Percentiles rank a stretch among this genome's conserved stretches.
These are phyloP conservation scores for Pythium dissotocum DNA, from an alignment of 352 stramenopile genomes.

Conservation along the genomic window DNA sequence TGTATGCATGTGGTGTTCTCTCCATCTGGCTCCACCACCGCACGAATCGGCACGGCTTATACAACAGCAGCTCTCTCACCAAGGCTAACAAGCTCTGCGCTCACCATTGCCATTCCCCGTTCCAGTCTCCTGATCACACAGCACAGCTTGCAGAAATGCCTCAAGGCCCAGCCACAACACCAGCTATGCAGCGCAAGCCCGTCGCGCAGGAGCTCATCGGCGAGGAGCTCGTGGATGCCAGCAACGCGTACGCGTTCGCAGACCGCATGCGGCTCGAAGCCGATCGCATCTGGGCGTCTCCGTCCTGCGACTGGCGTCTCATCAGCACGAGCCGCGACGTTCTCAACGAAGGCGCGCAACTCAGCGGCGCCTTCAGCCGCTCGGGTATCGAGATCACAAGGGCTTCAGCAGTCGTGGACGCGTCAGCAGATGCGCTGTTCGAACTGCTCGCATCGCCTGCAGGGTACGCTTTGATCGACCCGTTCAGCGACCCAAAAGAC, in stretches of 20 bases:
- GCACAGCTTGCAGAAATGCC: too few species aligned
- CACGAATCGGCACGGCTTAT: too few species aligned
- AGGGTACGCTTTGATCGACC: slow-evolving; percentile 39
- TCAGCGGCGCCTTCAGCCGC: slow-evolving; percentile 29
- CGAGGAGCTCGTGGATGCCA: slow-evolving; percentile 29
- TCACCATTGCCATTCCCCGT: neutral
- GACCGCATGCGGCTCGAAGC: slow-evolving; percentile 33
- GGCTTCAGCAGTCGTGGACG: slow-evolving; percentile 19
- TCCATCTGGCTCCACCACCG: neutral
- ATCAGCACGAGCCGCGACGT: slow-evolving; percentile 22
- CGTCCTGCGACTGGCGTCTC: slow-evolving; percentile 13
- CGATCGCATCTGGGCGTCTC: slow-evolving; percentile 29
- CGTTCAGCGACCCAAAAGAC: slow-evolving; percentile 31
- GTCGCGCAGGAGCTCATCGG: slow-evolving; percentile 25
- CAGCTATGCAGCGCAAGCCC: too few species aligned
- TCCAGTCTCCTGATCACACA: neutral
- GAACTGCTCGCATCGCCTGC: slow-evolving; percentile 30
- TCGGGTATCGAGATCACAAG: slow-evolving; percentile 27
- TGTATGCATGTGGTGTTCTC: neutral
- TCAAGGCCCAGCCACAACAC: neutral
- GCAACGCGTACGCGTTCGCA: slow-evolving; percentile 28
- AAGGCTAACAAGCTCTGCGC: neutral
- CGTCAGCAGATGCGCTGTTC: slow-evolving; percentile 29
- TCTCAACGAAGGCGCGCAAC: slow-evolving; percentile 13
- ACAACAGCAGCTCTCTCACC: too few species aligned